These are phyloP conservation scores for Pythium oligandrum DNA, from an alignment of 352 stramenopile genomes.

Conservation along the genomic window DNA sequence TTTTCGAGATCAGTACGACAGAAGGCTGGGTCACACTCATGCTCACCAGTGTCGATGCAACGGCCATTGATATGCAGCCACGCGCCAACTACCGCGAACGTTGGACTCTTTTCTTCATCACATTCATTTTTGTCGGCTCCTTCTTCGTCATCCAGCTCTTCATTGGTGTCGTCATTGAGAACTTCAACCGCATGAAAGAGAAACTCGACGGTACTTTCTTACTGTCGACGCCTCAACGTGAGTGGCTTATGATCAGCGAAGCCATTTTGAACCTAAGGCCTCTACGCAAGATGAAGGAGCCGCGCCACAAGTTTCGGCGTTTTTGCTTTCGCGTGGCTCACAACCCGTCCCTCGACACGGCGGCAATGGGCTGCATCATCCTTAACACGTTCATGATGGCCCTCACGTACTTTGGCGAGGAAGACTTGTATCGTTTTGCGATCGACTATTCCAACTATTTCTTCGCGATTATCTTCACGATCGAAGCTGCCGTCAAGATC, in stretches of 20 bases:
- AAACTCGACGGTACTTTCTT: constrained; percentile 55
- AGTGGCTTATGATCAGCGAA: constrained; percentile 68
- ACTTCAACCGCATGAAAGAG: constrained; percentile 82
- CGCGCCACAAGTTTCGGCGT: constrained; percentile 26
- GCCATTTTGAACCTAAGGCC: constrained; percentile 36
- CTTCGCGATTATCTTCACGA: constrained; percentile 78
- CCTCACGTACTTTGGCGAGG: constrained; percentile 79
- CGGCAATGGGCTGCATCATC: constrained; percentile 81
- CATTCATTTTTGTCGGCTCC: constrained; percentile 83
- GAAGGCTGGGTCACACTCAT: constrained; percentile 88
- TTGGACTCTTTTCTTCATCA: constrained; percentile 84
- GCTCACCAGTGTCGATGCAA: constrained; percentile 79
- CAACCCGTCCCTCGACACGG: constrained; percentile 55
- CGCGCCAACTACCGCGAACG: constrained; percentile 55
- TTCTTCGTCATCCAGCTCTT: constrained; percentile 93
- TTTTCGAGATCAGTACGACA: constrained; percentile 90
- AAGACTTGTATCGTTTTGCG: constrained; percentile 37
- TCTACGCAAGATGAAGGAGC: constrained; percentile 37
- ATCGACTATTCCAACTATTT: constrained; percentile 75
- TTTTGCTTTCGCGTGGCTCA: constrained; percentile 39
- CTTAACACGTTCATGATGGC: constrained; percentile 85
- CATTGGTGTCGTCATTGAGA: constrained; percentile 89
- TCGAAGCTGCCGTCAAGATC: constrained; percentile 82
- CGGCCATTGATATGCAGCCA: constrained; percentile 87
- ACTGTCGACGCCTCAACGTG: constrained; percentile 68